These are phyloP conservation scores for Aspergillus floridensis DNA, from an alignment of 2,329 filamentous ascomycete genomes.

Conservation along the genomic window DNA sequence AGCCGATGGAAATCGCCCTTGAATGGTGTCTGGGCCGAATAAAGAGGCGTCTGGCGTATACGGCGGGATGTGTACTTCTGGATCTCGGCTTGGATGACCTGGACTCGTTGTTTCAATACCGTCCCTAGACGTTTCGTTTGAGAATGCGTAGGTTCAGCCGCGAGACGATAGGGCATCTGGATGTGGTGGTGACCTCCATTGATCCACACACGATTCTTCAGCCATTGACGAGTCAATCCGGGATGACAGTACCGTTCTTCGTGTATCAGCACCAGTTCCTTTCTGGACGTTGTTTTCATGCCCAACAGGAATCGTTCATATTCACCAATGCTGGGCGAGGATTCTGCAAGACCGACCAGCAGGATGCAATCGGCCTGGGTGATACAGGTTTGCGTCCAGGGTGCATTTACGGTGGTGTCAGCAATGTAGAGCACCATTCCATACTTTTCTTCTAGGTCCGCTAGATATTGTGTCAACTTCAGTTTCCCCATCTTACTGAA, in stretches of 20 bases:
- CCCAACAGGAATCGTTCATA: constrained; percentile 95
- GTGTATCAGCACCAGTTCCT: constrained; percentile 87
- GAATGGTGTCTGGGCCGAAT: constrained; percentile 86
- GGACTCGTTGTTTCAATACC: constrained; percentile 85
- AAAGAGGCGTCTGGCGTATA: constrained; percentile 82
- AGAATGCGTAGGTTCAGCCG: constrained; percentile 71
- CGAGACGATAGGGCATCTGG: constrained; percentile 84
- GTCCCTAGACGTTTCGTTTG: constrained; percentile 76
- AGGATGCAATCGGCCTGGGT: constrained; percentile 95
- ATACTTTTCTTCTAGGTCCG: constrained; percentile 95
- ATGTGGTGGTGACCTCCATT: constrained; percentile 97
- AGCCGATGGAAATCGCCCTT: constrained; percentile 97
- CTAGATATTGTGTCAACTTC: constrained; percentile 91
- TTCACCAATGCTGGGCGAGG: constrained; percentile 85
- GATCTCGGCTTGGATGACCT: constrained; percentile 93
- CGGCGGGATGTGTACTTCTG: constrained; percentile 97
- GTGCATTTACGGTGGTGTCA: constrained; percentile 93
- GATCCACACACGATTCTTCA: constrained; percentile 93
- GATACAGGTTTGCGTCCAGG: constrained; percentile 98
- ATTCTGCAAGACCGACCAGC: constrained; percentile 85
- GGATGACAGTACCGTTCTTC: constrained; percentile 81
- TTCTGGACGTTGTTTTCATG: constrained; percentile 94
- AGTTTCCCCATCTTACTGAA: constrained; percentile 98
- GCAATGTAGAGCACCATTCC: constrained; percentile 93
- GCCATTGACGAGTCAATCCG: constrained; percentile 82